Percentiles rank a stretch among this genome's conserved stretches.
Evolutionary conservation across 306 rosid species (phyloP).

Genomic region (Cucumis cinereus): DNA sequence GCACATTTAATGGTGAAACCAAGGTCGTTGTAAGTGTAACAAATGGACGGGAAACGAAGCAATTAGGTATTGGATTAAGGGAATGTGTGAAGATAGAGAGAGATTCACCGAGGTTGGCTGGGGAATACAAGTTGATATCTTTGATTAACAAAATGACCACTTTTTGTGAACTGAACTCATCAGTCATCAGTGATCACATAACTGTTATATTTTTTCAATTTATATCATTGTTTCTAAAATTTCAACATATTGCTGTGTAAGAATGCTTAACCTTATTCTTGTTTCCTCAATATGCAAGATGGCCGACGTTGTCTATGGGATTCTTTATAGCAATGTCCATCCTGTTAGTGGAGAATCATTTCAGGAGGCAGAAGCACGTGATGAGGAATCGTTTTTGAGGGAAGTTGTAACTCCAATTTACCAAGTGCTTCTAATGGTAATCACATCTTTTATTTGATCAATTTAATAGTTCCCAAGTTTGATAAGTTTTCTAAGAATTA

Average conservation of each 20-base stretch:
- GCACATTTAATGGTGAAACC: background rate
- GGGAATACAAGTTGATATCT: background rate
- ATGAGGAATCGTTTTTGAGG: slow-evolving; percentile 59
- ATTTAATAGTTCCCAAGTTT: slow-evolving; percentile 11
- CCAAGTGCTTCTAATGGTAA: slow-evolving; percentile 56
- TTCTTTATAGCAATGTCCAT: slow-evolving; percentile 38
- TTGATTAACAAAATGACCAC: background rate
- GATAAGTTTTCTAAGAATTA: slow-evolving; percentile 21
- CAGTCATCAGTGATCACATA: background rate
- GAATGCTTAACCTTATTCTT: slow-evolving; percentile 2
- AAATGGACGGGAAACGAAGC: background rate
- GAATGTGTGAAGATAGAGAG: background rate
- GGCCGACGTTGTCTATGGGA: slow-evolving; percentile 47
- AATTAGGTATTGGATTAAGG: background rate
- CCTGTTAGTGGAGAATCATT: slow-evolving; percentile 39
- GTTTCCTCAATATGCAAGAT: slow-evolving; percentile 32
- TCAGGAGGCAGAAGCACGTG: slow-evolving; percentile 28
- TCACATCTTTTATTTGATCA: slow-evolving; percentile 11
- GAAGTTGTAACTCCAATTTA: slow-evolving; percentile 61
- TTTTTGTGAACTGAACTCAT: background rate
- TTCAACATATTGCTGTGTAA: background rate
- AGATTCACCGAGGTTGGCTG: background rate
- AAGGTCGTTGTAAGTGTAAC: background rate
- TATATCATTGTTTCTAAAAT: background rate
- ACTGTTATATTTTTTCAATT: background rate